Evolutionary conservation across 108 stramenopile genomes (phyloP).

Genomic region (Nitzschia inconspicua): DNA sequence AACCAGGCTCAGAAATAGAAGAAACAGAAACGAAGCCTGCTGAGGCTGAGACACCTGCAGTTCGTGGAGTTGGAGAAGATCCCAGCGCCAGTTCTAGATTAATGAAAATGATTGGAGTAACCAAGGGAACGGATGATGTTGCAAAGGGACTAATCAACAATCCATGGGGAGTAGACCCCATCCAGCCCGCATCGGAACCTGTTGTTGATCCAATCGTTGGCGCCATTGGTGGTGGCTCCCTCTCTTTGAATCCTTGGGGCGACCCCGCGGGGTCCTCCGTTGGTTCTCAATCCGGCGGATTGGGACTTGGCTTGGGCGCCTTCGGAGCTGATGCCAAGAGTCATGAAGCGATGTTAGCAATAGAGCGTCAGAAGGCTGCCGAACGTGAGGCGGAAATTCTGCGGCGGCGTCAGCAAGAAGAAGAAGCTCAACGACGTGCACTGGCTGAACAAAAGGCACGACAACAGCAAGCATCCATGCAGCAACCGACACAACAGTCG

Average conservation of each 20-base stretch:
- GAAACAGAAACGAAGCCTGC: conserved; percentile 1
- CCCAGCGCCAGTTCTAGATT: conserved; percentile 67
- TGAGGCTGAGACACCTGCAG: conserved; percentile 30
- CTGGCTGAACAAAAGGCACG: conserved; percentile 41
- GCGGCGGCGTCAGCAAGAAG: conserved; percentile 64
- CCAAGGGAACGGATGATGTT: conserved; percentile 9
- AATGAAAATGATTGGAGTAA: conserved; percentile 89
- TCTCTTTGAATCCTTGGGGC: conserved; percentile 79
- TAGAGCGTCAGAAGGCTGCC: conserved; percentile 36
- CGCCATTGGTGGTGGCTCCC: conserved; percentile 21
- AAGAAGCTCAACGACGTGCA: conserved; percentile 44
- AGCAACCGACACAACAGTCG: conserved; percentile 48
- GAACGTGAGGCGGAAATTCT: conserved; percentile 49
- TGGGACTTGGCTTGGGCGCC: conserved; percentile 38
- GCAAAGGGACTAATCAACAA: conserved; percentile 11
- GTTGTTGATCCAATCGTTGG: conserved; percentile 15
- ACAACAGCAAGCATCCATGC: conserved; percentile 36
- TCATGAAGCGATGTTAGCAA: conserved; percentile 10
- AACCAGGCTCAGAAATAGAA: conserved; percentile 5
- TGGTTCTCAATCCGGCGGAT: conserved; percentile 27
- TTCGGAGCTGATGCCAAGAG: conserved; percentile 14
- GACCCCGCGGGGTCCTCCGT: conserved; percentile 22
- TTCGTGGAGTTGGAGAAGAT: conserved; percentile 57
- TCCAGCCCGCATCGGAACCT: neutral
- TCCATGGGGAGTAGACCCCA: conserved; percentile 25